A percentile compares a stretch with the other conserved stretches of the same genome.
Evolutionary conservation across 768 basidiomycete species (phyloP).

Genomic region (Suillus sp.): DNA sequence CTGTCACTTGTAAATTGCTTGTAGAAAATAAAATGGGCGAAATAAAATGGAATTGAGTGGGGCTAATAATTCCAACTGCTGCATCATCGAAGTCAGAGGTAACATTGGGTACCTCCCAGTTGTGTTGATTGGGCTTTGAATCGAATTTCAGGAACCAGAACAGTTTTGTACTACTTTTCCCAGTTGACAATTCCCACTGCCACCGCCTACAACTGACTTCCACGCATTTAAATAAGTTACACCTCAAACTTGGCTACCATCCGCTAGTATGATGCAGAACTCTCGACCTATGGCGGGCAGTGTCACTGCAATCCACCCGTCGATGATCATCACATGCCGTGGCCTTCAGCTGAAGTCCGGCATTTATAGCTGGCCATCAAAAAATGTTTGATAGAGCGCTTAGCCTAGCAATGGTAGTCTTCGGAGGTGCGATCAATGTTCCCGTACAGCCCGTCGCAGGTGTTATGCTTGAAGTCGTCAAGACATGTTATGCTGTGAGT

Average conservation of each 20-base stretch:
- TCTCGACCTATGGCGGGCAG: not conserved
- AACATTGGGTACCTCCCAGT: not conserved
- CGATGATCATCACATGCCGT: conserved; percentile 1
- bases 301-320: not conserved
- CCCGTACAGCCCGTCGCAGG: conserved; percentile 40
- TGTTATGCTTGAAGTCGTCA: conserved; percentile 20
- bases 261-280: not conserved
- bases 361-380: conserved; percentile 13
- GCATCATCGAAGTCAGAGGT: no score
- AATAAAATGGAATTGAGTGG: no score
- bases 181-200: not conserved
- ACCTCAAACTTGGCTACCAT: conserved; percentile 3
- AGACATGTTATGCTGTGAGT: conserved; percentile 20
- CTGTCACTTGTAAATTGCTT: no score
- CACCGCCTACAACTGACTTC: not conserved
- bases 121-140: not conserved
- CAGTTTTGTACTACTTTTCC: not conserved
- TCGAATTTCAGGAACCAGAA: not conserved
- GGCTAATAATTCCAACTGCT: no score
- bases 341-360: conserved; percentile 11
- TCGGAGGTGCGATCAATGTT: conserved; percentile 24
- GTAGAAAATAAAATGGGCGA: no score
- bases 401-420: conserved; percentile 17
- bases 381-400: conserved; percentile 13
- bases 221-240: conserved; percentile 4